These are phyloP conservation scores for Shiraia bambusicola DNA, from an alignment of 2,329 filamentous ascomycete species.

Conservation along the genomic window DNA sequence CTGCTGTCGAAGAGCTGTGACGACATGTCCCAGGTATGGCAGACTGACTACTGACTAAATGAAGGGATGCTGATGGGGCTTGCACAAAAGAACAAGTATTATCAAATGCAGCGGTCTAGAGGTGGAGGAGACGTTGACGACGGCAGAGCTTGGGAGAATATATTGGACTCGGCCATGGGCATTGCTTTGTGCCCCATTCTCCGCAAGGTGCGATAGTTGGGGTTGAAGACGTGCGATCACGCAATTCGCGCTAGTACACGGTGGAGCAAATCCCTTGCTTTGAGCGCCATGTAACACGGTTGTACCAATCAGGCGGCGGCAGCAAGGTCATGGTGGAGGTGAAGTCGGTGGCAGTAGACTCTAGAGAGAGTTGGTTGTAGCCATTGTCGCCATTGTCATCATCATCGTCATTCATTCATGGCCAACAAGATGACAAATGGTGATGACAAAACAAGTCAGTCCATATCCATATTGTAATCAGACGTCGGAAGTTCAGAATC, in stretches of 20 bases:
- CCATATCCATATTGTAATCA: background rate
- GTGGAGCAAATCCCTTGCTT: slow-evolving; percentile 24
- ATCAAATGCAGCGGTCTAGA: slow-evolving; percentile 23
- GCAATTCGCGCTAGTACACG: slow-evolving; percentile 35
- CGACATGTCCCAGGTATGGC: slow-evolving; percentile 27
- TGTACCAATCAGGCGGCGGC: slow-evolving; percentile 22
- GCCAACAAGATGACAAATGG: slow-evolving; percentile 1
- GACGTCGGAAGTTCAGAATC: background rate
- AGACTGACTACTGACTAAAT: too few species aligned
- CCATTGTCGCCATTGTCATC: slow-evolving; percentile 18
- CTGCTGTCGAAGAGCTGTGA: slow-evolving; percentile 27
- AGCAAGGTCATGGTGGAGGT: slow-evolving; percentile 7
- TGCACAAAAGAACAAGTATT: slow-evolving; percentile 23
- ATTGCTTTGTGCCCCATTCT: slow-evolving; percentile 33
- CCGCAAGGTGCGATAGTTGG: slow-evolving; percentile 30
- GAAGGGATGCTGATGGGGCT: slow-evolving; percentile 15
- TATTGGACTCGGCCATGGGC: slow-evolving; percentile 32
- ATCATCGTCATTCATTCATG: slow-evolving; percentile 12
- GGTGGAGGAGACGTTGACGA: slow-evolving; percentile 15
- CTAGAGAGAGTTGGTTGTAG: slow-evolving; percentile 17
- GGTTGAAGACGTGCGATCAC: slow-evolving; percentile 38
- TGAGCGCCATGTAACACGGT: slow-evolving; percentile 21
- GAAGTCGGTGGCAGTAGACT: too few species aligned
- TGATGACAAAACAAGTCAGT: background rate
- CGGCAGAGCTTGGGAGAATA: slow-evolving; percentile 28